Evolutionary conservation across 805 yeast genomes (phyloP), one percentile per base, ranked within the genome.

Genomic region (Komagataella ulmi): DNA sequence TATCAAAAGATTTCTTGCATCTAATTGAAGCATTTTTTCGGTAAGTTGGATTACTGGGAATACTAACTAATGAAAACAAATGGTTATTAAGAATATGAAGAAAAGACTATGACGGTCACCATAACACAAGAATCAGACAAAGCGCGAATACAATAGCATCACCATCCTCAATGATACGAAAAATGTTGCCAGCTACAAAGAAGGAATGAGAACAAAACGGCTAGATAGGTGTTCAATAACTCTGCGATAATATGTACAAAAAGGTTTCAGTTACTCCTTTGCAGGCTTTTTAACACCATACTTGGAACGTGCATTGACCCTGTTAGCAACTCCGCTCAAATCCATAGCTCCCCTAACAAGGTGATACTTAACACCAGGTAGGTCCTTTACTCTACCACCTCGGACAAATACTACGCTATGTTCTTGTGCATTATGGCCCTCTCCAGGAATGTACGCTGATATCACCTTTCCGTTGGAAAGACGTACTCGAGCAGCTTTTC

Each of bases 341-440:
- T 91, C 99, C 64, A 83, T 79, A 7, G 89, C 87, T 49, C 99
- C 99, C 72, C 99, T 81, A 18, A 93, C 85, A 58, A 88, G 74
- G 69, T 87, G 93, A 68, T 93, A 93, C 65, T 88, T 90, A 49
- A 93, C 97, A 77, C 99, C 99, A 23, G 99, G 99, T 60, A 91
- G 74, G 81, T 93, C 99, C 65, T 90, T 97, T 51, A 88, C 88
- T 76, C 97, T 82, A 14, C 99, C 99, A n/a, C 99, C 99, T 69
- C 99, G 81, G 3, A 93, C 96, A 51, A 81, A 79, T 1, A 93
- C 98, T 50, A 93, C 95, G 62, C 95, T 87, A 70, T 93, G 99
- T 67, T 93, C 99, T 72, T 93, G 98, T 19, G 95, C 84, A 63
- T 93, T 93, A 68, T 93, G 99, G 18, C 99, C 99, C 65, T 93